phyloP scores from a whole-genome alignment of 768 basidiomycete genomes.

The Hirschioporus abietinus region DNA sequence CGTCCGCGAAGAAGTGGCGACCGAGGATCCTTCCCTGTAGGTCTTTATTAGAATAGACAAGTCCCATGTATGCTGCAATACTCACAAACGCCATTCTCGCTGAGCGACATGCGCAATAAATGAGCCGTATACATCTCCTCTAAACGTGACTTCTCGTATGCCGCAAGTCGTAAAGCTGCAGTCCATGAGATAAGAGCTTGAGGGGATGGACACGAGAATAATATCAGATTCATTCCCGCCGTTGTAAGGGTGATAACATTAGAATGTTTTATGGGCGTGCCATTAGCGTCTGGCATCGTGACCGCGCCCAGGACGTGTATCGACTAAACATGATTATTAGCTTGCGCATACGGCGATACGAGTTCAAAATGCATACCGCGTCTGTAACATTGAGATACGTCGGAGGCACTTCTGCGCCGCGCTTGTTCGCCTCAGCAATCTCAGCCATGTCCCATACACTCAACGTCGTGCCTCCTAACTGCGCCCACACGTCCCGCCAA shows the following conservation, averaged over 20 bases:
- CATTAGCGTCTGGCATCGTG: constrained; percentile 51
- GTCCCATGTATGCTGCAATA: constrained; percentile 4
- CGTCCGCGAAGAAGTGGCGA: constrained; percentile 63
- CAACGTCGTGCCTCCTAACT: constrained; percentile 83
- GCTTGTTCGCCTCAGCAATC: constrained; percentile 76
- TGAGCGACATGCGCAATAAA: constrained; percentile 74
- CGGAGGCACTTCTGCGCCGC: constrained; percentile 80
- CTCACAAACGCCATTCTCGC: constrained; percentile 32
- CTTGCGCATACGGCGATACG: constrained; percentile 10
- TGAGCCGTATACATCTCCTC: constrained; percentile 98
- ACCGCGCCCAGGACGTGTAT: constrained; percentile 74
- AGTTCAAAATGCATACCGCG: constrained; percentile 52
- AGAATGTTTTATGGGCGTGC: constrained; percentile 51
- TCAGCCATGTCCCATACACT: constrained; percentile 91
- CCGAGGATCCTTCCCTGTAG: constrained; percentile 42
- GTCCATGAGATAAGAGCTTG: constrained; percentile 81
- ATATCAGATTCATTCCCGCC: constrained; percentile 83
- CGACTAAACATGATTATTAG: constrained; percentile 41
- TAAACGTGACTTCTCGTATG: constrained; percentile 93
- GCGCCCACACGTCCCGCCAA: constrained; percentile 86
- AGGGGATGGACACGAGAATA: constrained; percentile 81
- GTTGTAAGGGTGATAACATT: constrained; percentile 92
- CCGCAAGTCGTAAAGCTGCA: constrained; percentile 79
- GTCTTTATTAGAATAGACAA: constrained; percentile 5
- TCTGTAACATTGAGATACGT: constrained; percentile 85